Base-by-base conservation (phyloP, 2,329 filamentous ascomycete species). In the Camillea tinctor region DNA sequence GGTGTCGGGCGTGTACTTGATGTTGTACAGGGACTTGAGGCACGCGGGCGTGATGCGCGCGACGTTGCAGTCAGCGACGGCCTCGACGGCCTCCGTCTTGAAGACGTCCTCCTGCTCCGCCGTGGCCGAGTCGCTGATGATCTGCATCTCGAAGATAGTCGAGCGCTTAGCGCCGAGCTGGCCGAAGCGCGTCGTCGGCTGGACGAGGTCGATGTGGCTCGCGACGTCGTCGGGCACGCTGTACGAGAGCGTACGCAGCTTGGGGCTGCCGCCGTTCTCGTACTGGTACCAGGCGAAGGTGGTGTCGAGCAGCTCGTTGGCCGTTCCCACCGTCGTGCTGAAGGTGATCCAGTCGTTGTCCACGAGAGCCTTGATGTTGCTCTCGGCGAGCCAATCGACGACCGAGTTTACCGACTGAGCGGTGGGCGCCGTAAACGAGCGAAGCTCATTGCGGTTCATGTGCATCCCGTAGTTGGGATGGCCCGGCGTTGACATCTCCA, bases 111-210 rank as follows among this genome's bases (percentile, higher is more conserved):
- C 64, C 9, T 69, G 66, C 11, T 63, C 54, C 2, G n/a, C 66
- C 17, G 65, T 56, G 2, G n/a, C 66, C 17, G 65, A 56, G 7
- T 61, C 68, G 26, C 26, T 30, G 2, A 71, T 64, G 30, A 66
- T 50, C 36, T 71, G 69, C 62, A 69, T 68, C 36, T 71, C 68
- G 36, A 69, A 69, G 56, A 69, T 68, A 63, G 71, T 72, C 30
- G 71, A 72, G 53, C 55, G 67, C 66, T 62, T 64, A 13, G 60
- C 75, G 55, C 74, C 75, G 36, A 71, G 66, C 59, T 72, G 72
- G 59, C 79, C 80, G 63, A 84, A 83, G 57, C 77, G 79, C 40
- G 77, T 82, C 0, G 81, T 84, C 0, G 82, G 81, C 22, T 82
- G 79, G 51, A 85, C 77, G 17, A 82, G 70, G 57, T 81, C 76